Evolutionary conservation across 202 grass and related monocot species (phyloP).

Genomic region (Schoenoplectus tabernaemontani): DNA sequence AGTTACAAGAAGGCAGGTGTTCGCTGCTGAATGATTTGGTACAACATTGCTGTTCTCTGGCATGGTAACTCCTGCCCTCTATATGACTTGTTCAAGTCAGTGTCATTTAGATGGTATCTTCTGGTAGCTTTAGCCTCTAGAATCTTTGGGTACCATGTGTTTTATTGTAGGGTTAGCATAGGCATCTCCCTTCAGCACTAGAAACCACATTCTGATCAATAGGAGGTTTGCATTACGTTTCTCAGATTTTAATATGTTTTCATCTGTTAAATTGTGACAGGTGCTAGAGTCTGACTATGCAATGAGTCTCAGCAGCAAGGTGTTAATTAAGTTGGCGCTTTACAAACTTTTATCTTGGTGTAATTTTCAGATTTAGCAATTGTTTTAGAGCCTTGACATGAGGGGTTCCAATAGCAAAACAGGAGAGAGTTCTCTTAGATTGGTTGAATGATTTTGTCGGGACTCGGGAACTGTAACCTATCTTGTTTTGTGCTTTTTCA

Average conservation of each 20-base stretch:
- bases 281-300: neutral
- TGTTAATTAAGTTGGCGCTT: neutral
- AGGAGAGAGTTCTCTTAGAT: neutral
- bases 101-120: neutral
- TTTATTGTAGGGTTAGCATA: neutral
- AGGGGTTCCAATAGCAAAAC: neutral
- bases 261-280: neutral
- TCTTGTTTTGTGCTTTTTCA: neutral
- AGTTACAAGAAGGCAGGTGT: neutral
- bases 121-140: neutral
- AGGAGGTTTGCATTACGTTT: neutral
- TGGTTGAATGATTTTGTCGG: neutral
- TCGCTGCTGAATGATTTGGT: neutral
- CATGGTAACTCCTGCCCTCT: neutral
- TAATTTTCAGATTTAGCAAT: neutral
- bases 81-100: neutral
- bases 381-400: neutral
- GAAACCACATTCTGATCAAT: neutral
- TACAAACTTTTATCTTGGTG: neutral
- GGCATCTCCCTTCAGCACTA: neutral
- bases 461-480: neutral
- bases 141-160: neutral
- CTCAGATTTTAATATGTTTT: neutral
- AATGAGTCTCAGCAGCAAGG: neutral
- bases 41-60: neutral